Percentiles rank a stretch among this genome's conserved stretches.
These are phyloP conservation scores for Saturnispora sekii DNA, from an alignment of 805 yeast species.

Conservation along the genomic window DNA sequence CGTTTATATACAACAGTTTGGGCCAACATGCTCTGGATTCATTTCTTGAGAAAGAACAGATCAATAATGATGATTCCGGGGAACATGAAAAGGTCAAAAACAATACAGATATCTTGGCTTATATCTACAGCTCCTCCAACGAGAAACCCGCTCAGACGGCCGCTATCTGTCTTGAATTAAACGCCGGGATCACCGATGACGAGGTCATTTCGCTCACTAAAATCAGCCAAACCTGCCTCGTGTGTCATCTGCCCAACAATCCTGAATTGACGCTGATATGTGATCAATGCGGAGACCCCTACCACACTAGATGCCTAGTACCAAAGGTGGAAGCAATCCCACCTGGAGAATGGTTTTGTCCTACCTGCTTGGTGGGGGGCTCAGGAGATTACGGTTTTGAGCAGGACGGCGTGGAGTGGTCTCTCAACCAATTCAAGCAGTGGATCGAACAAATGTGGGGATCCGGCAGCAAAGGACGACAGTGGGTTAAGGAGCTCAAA, in stretches of 20 bases:
- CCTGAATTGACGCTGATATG: conserved; percentile 49
- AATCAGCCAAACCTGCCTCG: conserved; percentile 16
- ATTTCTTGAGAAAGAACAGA: no score
- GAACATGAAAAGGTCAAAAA: not conserved
- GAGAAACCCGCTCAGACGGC: no score
- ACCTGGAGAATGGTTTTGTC: conserved; percentile 67
- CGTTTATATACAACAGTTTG: not conserved
- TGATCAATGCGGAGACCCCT: conserved; percentile 63
- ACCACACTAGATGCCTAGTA: conserved; percentile 55
- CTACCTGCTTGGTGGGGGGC: conserved; percentile 66
- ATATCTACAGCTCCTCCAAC: no score
- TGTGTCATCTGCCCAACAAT: conserved; percentile 38
- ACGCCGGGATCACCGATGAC: not conserved
- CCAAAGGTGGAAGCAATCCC: conserved; percentile 41
- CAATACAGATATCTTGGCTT: no score
- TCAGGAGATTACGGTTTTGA: conserved; percentile 63
- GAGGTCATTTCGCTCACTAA: conserved; percentile 8
- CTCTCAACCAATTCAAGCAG: conserved; percentile 43
- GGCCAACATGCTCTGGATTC: no score
- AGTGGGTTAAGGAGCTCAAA: conserved; percentile 3
- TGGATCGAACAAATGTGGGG: conserved; percentile 16
- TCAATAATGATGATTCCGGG: no score
- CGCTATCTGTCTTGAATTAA: no score
- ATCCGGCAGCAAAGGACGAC: not conserved
- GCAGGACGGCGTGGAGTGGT: conserved; percentile 45